Evolutionary conservation across 139 green algal genomes (phyloP), one percentile per base, ranked within the genome.

Genomic region (Chlamydomonas applanata): DNA sequence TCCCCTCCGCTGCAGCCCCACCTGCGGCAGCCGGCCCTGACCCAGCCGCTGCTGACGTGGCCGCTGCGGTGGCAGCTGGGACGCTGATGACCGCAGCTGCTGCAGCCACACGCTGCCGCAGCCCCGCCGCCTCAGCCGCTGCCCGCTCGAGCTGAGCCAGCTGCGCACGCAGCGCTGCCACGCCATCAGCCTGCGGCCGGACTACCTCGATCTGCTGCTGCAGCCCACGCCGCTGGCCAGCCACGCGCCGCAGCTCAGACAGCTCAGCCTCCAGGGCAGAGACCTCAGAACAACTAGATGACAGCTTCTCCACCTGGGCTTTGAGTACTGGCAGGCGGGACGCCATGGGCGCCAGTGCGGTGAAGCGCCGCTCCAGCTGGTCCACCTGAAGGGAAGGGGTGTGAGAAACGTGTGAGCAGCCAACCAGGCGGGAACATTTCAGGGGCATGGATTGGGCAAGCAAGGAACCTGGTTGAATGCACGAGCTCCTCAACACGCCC

Each of bases 311-410:
- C 17, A 53, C n/a, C 44, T 77, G 72, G 4, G 72, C 59, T 4
- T 60, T 36, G 16, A 77, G 60, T 40, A 72, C 61, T 16, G 72
- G 72, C 45, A 77, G 72, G 25, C 72, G 59, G 40, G 19, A 63
- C 40, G 72, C 72, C 29, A 68, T 49, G 20, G 72, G 44, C 24
- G 72, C 60, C 59, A 77, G 72, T 11, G 20, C 25, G 24, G 72
- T 60, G 29, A 71, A 71, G 20, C 61, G 59, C 3, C 19, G 14
- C 72, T 77, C 72, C 61, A 77, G 61, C 60, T 72, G 35, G n/a
- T 77, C 72, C 3, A 63, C 72, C 72, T 77, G 64, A 4, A 22
- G 59, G 20, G 25, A 66, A 4, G 4, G 25, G 9, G 25, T 40
- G n/a, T 27, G 35, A 35, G 25, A 66, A 11, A 34, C 29, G 19